These are phyloP conservation scores for Gossypium thurberi DNA, from an alignment of 345 rosid species.

Conservation along the genomic window DNA sequence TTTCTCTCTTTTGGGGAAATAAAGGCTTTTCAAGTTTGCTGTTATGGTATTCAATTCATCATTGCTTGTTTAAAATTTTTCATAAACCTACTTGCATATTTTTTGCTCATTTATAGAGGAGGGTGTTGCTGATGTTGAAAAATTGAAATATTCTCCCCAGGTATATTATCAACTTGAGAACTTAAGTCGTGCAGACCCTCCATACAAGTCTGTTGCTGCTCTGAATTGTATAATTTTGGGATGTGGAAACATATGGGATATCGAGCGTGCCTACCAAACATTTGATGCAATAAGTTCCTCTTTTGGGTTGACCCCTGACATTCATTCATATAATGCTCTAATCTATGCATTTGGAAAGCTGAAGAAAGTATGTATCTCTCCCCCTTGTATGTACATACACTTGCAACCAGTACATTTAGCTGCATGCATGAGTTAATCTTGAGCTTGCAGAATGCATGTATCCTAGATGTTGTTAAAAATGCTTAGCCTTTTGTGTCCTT, in stretches of 20 bases:
- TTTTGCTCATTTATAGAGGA: neutral
- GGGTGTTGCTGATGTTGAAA: constrained; percentile 12
- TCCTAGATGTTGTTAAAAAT: neutral
- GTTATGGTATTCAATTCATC: neutral
- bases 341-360: constrained; percentile 80
- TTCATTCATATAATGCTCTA: constrained; percentile 80
- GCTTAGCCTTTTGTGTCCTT: neutral
- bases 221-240: constrained; percentile 87
- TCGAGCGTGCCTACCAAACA: constrained; percentile 94
- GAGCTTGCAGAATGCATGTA: neutral
- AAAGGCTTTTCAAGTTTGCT: neutral
- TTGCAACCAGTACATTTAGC: neutral
- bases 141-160: constrained; percentile 30
- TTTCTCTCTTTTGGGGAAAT: neutral
- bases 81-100: neutral
- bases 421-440: neutral
- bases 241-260: constrained; percentile 92
- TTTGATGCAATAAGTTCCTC: constrained; percentile 74
- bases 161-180: constrained; percentile 87
- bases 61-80: neutral
- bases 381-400: constrained; percentile 4
- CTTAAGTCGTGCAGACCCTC: constrained; percentile 58
- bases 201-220: constrained; percentile 91
- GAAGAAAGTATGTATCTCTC: constrained; percentile 55
- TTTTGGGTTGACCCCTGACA: constrained; percentile 72